Conservation (phyloP, 176 grass and related monocot genomes). For the Avena atlantica region DNA sequence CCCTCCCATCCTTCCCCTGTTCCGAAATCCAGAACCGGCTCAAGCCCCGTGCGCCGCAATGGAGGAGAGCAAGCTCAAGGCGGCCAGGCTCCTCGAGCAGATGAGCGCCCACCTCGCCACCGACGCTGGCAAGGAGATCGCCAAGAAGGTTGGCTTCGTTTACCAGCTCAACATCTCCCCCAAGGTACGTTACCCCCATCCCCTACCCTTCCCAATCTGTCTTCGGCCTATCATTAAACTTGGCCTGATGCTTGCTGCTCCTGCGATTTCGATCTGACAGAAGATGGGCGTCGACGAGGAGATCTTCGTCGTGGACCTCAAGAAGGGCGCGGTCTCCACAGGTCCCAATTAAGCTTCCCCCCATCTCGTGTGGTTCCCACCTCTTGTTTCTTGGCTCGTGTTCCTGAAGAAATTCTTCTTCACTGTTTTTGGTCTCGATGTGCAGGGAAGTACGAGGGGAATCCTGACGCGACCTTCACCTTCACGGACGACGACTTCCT, state of each 20-base stretch:
- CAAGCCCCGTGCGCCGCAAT: constrained; percentile 27
- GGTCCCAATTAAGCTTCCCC: constrained; percentile 25
- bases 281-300: constrained; percentile 87
- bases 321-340: constrained; percentile 83
- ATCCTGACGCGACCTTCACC: constrained; percentile 84
- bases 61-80: constrained; percentile 75
- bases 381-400: neutral
- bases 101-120: constrained; percentile 76
- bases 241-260: neutral
- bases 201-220: neutral
- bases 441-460: constrained; percentile 73
- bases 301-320: constrained; percentile 92
- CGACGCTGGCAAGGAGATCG: constrained; percentile 67
- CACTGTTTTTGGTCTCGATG: neutral
- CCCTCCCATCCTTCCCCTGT: neutral
- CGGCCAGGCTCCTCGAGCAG: constrained; percentile 69
- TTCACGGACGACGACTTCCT: constrained; percentile 92
- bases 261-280: constrained; percentile 36
- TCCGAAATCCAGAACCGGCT: neutral
- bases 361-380: neutral
- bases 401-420: neutral
- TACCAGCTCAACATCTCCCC: constrained; percentile 93
- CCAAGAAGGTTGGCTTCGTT: constrained; percentile 76
- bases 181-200: constrained; percentile 43
- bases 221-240: neutral